A percentile compares a stretch with the other conserved stretches of the same genome.
Conservation (phyloP, 164 flowering plant species). For the Vitis rotundifolia region DNA sequence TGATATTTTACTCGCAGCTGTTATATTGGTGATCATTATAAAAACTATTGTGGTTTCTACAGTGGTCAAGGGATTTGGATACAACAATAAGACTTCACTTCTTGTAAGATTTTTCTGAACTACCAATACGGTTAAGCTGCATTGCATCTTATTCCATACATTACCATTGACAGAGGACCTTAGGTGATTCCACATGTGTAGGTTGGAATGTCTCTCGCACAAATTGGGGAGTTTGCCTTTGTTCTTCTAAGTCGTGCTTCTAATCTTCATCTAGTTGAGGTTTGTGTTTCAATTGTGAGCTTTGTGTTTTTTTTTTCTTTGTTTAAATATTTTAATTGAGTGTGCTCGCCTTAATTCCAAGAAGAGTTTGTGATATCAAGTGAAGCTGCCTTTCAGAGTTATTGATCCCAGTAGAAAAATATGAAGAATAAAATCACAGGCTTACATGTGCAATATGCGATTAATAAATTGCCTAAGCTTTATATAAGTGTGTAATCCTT, state of each 20-base stretch:
- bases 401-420: not conserved
- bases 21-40: constrained; percentile 74
- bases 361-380: no score
- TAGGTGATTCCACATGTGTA: constrained; percentile 24
- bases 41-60: constrained; percentile 69
- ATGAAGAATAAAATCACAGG: no score
- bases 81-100: constrained; percentile 78
- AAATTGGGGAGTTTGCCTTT: constrained; percentile 97
- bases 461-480: no score
- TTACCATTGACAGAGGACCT: constrained; percentile 9
- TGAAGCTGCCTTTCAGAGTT: not conserved
- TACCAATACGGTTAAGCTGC: not conserved
- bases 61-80: constrained; percentile 88
- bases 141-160: constrained; percentile 3
- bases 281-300: constrained; percentile 25
- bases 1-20: constrained; percentile 90
- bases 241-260: constrained; percentile 98
- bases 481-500: no score
- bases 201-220: constrained; percentile 98
- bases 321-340: not conserved
- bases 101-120: constrained; percentile 53
- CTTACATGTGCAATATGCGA: no score
- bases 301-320: not conserved
- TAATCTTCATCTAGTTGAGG: constrained; percentile 94
- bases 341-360: not conserved